phyloP scores from a whole-genome alignment of 345 rosid genomes.

The Conringia planisiliqua region DNA sequence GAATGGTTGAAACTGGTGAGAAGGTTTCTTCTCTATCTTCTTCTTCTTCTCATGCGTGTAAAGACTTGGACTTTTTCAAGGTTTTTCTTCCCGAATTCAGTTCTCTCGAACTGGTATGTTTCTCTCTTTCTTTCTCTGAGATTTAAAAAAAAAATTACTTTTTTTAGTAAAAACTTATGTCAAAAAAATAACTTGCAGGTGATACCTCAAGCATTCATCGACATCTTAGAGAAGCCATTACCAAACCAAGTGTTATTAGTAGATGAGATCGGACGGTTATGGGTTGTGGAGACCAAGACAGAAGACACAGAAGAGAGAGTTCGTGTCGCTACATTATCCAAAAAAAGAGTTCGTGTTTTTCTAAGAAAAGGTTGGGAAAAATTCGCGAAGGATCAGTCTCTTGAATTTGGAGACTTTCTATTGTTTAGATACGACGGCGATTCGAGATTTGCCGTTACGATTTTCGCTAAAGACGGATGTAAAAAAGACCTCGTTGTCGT shows the following conservation, averaged over 20 bases:
- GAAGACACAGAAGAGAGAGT: conserved; percentile 18
- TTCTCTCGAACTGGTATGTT: conserved; percentile 19
- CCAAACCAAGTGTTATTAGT: conserved; percentile 2
- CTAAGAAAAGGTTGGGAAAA: conserved; percentile 22
- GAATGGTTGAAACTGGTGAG: conserved; percentile 14
- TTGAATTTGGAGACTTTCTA: conserved; percentile 29
- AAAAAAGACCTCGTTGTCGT: background rate
- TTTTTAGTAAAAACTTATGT: too few species aligned
- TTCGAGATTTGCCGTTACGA: conserved; percentile 9
- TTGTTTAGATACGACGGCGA: conserved; percentile 17
- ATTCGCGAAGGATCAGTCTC: conserved; percentile 15
- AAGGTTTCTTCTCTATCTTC: background rate
- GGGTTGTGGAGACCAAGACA: conserved; percentile 15
- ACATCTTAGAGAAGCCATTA: conserved; percentile 15
- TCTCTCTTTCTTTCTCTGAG: background rate
- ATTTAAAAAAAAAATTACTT: background rate
- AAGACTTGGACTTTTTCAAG: conserved; percentile 28
- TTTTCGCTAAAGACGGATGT: conserved; percentile 25
- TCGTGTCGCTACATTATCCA: background rate
- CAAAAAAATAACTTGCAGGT: background rate
- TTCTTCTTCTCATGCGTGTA: background rate
- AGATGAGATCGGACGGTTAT: conserved; percentile 27
- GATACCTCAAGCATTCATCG: conserved; percentile 33
- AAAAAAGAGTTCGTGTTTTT: background rate
- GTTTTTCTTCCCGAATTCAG: conserved; percentile 32